Evolutionary conservation across 495 filamentous ascomycete species (phyloP).

Genomic region (Aspergillus incahuasiensis): DNA sequence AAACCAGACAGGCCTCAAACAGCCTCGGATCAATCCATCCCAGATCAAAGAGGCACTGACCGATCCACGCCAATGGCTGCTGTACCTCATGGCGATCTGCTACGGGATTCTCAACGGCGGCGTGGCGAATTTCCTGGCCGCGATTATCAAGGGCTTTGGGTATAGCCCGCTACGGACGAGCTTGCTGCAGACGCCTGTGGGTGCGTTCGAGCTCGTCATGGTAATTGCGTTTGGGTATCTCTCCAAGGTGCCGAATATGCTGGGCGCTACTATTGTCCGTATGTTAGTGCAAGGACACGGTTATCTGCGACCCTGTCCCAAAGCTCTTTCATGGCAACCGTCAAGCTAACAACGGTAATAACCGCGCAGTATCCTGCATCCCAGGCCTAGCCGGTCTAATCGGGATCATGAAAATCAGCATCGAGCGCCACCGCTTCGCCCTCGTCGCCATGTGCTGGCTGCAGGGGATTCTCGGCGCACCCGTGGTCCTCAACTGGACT

Average conservation of each 20-base stretch:
- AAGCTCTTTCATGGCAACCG: too few relatives aligned
- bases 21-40: constrained; percentile 42
- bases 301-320: too few relatives aligned
- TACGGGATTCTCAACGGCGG: constrained; percentile 24
- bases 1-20: constrained; percentile 9
- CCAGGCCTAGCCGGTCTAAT: constrained; percentile 37
- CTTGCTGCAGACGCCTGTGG: constrained; percentile 61
- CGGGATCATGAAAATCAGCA: constrained; percentile 31
- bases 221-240: constrained; percentile 26
- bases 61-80: constrained; percentile 30
- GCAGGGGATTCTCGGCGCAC: background rate
- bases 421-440: constrained; percentile 30
- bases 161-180: constrained; percentile 52
- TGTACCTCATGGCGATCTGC: constrained; percentile 26
- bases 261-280: background rate
- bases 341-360: too few relatives aligned
- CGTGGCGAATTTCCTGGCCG: constrained; percentile 30
- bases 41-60: constrained; percentile 38
- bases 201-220: constrained; percentile 50
- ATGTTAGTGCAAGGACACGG: too few relatives aligned
- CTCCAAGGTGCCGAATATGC: background rate
- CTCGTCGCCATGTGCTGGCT: constrained; percentile 30
- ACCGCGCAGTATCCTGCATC: constrained; percentile 32
- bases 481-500: constrained; percentile 8
- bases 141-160: constrained; percentile 54